Percentiles rank a stretch among this genome's conserved stretches.
Conservation (phyloP, 2,329 filamentous ascomycete species). For the Septoria linicola region DNA sequence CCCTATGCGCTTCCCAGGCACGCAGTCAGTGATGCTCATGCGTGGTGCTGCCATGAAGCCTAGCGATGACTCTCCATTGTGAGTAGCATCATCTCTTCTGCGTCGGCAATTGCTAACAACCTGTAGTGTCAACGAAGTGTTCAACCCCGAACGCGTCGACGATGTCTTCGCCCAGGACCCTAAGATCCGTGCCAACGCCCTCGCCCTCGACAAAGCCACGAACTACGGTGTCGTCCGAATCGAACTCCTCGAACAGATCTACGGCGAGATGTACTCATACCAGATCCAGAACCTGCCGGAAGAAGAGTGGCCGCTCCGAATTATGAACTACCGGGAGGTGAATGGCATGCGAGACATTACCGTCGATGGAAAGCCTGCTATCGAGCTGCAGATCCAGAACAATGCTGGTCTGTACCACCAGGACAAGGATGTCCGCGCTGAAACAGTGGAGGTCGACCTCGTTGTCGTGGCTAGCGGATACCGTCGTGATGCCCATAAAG, state of each 20-base stretch:
- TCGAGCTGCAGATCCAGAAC: constrained; percentile 62
- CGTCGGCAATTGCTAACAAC: no score
- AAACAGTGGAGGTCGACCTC: constrained; percentile 72
- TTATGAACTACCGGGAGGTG: constrained; percentile 69
- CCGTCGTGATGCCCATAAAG: constrained; percentile 71
- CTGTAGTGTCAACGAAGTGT: constrained; percentile 80
- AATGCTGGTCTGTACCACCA: constrained; percentile 46
- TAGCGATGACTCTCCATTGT: constrained; percentile 90
- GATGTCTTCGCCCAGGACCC: constrained; percentile 68
- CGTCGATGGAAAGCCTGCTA: constrained; percentile 41
- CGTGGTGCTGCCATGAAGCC: constrained; percentile 79
- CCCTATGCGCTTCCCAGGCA: constrained; percentile 76
- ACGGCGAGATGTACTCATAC: constrained; percentile 85
- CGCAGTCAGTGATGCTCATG: constrained; percentile 75
- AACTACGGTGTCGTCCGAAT: constrained; percentile 95
- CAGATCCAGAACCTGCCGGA: constrained; percentile 69
- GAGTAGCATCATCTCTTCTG: constrained; percentile 12
- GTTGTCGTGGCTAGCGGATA: constrained; percentile 90
- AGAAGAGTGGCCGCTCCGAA: constrained; percentile 75
- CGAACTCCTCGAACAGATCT: constrained; percentile 85
- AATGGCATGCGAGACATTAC: constrained; percentile 49
- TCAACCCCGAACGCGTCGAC: constrained; percentile 84
- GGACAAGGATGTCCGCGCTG: constrained; percentile 39
- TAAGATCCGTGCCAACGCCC: constrained; percentile 58
- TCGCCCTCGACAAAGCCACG: constrained; percentile 74